Evolutionary conservation across 768 basidiomycete genomes (phyloP).

Genomic region (Tephrocybe rancida): DNA sequence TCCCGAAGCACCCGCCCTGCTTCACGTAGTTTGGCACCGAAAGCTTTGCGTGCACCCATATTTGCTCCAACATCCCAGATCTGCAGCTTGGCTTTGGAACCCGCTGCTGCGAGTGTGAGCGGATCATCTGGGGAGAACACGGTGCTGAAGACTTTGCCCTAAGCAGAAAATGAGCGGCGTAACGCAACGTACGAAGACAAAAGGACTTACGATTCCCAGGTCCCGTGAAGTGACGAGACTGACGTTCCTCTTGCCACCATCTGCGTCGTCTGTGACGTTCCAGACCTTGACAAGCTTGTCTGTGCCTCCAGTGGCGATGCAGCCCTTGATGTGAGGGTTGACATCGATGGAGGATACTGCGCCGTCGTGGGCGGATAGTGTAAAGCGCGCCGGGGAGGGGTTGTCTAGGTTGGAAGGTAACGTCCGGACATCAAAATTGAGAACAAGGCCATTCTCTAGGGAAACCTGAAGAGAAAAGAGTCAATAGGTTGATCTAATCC

Average conservation of each 20-base stretch:
- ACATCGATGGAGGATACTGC: conserved; percentile 88
- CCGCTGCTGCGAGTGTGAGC: conserved; percentile 90
- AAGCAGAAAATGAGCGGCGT: not conserved
- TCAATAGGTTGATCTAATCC: not conserved
- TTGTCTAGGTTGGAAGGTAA: conserved; percentile 68
- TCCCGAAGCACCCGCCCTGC: conserved; percentile 72
- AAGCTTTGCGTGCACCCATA: conserved; percentile 78
- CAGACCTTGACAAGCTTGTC: conserved; percentile 97
- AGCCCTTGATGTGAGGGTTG: conserved; percentile 88
- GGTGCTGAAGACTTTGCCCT: conserved; percentile 97
- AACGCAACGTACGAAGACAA: not conserved
- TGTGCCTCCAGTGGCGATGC: conserved; percentile 90
- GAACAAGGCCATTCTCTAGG: conserved; percentile 90
- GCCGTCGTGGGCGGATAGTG: conserved; percentile 91
- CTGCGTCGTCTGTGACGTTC: conserved; percentile 78
- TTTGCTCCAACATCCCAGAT: conserved; percentile 95
- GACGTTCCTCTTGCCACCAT: conserved; percentile 69
- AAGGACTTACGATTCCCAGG: conserved; percentile 77
- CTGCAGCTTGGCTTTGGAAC: conserved; percentile 92
- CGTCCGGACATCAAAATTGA: conserved; percentile 90
- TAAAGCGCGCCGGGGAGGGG: conserved; percentile 78
- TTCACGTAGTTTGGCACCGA: conserved; percentile 74
- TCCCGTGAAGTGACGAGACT: conserved; percentile 87
- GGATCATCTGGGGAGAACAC: conserved; percentile 94
- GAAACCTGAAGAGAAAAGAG: conserved; percentile 64